Evolutionary conservation across 176 grass and related monocot genomes (phyloP), one percentile per base, ranked within the genome.

Genomic region (Carex kokanica): DNA sequence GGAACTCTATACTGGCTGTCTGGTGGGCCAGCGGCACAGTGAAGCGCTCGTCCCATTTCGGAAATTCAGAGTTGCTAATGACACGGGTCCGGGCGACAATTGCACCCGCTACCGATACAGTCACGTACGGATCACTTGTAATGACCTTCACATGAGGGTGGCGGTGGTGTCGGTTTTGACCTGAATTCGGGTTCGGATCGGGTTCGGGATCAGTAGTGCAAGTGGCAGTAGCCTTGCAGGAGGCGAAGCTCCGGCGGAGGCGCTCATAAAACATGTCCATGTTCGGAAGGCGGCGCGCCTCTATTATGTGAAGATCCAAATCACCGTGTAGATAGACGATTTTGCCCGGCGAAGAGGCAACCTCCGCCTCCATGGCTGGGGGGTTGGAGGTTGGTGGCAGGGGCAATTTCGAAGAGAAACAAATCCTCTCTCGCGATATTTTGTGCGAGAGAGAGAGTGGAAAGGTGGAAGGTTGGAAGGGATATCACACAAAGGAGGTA

Each of bases 41-140:
- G 86, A 99, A 99, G 3, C 24, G 86, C 91, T 99, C 96, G 1
- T 60, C 20, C 96, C 96, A 99, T 21, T 59, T 18, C 8, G 96
- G 96, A 57, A 93, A 79, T 87, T 99, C 75, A 71, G 57, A 73
- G 88, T 95, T 99, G 51, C 82, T 84, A 14, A 99, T 91, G 13
- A 99, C 96, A 14, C 91, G 84, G 36, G 96, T 99, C 83, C 96
- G 86, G 64, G 96, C 93, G 4, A 99, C 91, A 15, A 94, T 86
- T 38, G 96, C 90, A 52, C 60, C 93, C 14, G 89, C 85, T 5
- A 99, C 41, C 40, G 86, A 95, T 9, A 95, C 86, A 64, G 92
- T 99, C 11, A 99, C 96, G 82, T 99, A 99, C 58, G 96, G 91
- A 85, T 95, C 96, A 84, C 96, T 99, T 66, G 96, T 99, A 68